Evolutionary conservation across 495 filamentous ascomycete genomes (phyloP).

Genomic region (Hapsidospora chrysogenum): DNA sequence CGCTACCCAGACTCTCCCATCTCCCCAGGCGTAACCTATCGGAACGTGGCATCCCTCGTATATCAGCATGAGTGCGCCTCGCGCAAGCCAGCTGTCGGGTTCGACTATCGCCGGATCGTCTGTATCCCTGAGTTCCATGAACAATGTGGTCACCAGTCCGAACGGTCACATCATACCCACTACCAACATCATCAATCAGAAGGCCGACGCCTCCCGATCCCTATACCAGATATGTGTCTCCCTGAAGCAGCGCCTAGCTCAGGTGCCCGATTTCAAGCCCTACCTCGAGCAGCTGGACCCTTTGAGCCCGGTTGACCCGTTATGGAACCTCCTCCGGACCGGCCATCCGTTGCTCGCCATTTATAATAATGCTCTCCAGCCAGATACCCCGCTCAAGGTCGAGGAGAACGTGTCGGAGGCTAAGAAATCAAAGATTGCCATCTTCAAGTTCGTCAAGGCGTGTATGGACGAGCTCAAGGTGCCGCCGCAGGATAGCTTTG

Average conservation of each 20-base stretch:
- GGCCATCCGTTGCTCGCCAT: conserved; percentile 77
- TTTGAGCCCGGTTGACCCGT: conserved; percentile 60
- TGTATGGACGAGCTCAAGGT: conserved; percentile 53
- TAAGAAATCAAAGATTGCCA: conserved; percentile 45
- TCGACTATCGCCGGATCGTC: conserved; percentile 27
- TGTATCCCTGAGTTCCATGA: conserved; percentile 30
- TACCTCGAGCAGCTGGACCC: conserved; percentile 47
- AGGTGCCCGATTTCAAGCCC: conserved; percentile 66
- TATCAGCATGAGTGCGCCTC: conserved; percentile 27
- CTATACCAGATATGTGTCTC: conserved; percentile 90
- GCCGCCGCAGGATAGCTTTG: conserved; percentile 66
- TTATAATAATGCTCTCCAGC: conserved; percentile 78
- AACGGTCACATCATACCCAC: conserved; percentile 51
- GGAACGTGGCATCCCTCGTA: no score
- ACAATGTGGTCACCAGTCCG: conserved; percentile 19
- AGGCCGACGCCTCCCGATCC: conserved; percentile 70
- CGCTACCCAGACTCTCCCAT: no score
- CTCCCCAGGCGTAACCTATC: no score
- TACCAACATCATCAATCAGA: conserved; percentile 88
- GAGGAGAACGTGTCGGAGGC: conserved; percentile 38
- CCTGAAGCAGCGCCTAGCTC: conserved; percentile 59
- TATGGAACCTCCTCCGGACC: conserved; percentile 77
- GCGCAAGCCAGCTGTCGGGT: conserved; percentile 36
- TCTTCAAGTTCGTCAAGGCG: conserved; percentile 38
- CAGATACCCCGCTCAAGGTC: conserved; percentile 43